phyloP scores from a whole-genome alignment of 768 basidiomycete species.

The Termitomyces eurrhizus region DNA sequence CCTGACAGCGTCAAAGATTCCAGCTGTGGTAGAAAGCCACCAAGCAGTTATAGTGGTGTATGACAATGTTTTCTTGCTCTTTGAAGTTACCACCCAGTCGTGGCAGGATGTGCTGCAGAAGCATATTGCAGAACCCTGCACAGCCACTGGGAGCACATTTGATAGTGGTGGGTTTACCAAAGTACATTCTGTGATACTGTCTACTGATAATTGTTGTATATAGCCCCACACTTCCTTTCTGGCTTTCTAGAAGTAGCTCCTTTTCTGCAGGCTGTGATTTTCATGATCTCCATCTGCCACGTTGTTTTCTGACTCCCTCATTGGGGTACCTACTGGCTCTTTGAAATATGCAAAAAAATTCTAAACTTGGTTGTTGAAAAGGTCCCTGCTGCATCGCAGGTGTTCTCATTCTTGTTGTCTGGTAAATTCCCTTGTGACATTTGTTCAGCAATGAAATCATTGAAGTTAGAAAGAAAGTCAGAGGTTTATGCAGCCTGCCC shows the following conservation, averaged over 20 bases:
- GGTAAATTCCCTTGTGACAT: neutral
- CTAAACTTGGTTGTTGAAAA: neutral
- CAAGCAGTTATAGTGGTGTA: neutral
- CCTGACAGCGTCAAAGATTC: neutral
- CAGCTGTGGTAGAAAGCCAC: neutral
- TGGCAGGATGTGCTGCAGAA: neutral
- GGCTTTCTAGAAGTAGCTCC: neutral
- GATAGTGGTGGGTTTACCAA: neutral
- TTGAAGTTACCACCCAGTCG: neutral
- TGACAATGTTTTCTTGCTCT: neutral
- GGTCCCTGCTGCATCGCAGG: neutral
- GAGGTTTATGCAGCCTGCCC: neutral
- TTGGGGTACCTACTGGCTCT: neutral
- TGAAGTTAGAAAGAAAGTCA: neutral
- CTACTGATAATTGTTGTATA: neutral
- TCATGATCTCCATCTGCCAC: no score
- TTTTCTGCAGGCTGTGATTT: neutral
- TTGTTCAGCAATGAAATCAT: neutral
- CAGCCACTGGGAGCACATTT: neutral
- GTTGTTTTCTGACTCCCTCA: neutral
- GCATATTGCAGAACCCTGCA: neutral
- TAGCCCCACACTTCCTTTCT: neutral
- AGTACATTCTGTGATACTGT: neutral
- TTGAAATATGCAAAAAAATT: neutral
- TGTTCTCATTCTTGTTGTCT: neutral